Evolutionary conservation across 495 filamentous ascomycete genomes (phyloP), one percentile per base, ranked within the genome.

Genomic region (Thermochaetoides thermophila): DNA sequence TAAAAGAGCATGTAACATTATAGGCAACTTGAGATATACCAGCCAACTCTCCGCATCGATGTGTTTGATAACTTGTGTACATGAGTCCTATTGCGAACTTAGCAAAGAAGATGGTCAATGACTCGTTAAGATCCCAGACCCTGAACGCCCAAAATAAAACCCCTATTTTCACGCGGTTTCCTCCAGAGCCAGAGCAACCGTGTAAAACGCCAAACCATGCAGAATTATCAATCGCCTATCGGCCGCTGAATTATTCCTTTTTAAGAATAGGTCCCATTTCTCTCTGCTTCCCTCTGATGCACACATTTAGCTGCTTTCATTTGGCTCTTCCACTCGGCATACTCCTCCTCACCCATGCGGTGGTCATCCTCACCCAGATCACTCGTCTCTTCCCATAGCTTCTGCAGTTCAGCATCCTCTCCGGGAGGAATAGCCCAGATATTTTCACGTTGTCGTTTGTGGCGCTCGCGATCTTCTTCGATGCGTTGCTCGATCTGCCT

Each of bases 391-490:
- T 86, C 80, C 71, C 74, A 83, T 33, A 84, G 48, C 45, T 56
- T 57, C 18, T 48, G 41, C 48, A 72, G 72, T 36, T 84, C 73
- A 37, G 77, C 76, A 43, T 82, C 71, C 4, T 73, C 66, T 18
- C 78, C 73, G 6, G 61, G 59, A 29, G 65, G 69, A 3, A 93
- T 73, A 2, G 81, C 78, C 89, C 91, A 96, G 50, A 87, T 86
- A 43, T 70, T 79, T 52, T 97, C 89, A 11, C 89, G 55, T 39
- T 81, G 60, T 23, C 89, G 61, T 63, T 96, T 96, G 56, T 96
- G 92, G 25, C 89, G 67, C 53, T 97, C 91, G 6, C 89, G 66
- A 56, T 97, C 89, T 50, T 97, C 89, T 42, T 97, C 91, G 40
- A 97, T 95, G 31, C 89, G 59, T 61, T 95, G 86, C 57, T 95